A percentile compares a stretch with the other conserved stretches of the same genome.
Evolutionary conservation across 805 yeast genomes (phyloP).

Genomic region (Teunomyces cretensis): DNA sequence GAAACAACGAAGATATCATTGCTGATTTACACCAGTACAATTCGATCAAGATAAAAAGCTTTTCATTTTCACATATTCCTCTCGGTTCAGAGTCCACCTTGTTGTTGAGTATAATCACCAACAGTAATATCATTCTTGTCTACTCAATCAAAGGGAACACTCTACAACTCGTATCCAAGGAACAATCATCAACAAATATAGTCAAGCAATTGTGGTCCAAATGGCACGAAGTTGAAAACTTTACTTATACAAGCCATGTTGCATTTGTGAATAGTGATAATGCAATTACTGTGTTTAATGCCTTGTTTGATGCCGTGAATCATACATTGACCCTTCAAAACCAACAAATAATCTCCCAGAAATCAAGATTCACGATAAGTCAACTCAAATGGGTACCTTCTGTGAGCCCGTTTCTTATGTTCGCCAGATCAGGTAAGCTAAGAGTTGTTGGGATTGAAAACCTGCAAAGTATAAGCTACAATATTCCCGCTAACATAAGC

Average conservation of each 20-base stretch:
- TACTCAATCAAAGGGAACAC: slow-evolving; percentile 9
- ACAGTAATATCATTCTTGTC: slow-evolving; percentile 14
- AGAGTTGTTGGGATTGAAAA: background rate
- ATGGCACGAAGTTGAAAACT: background rate
- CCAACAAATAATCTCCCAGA: background rate
- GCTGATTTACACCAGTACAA: slow-evolving; percentile 19
- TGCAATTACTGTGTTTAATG: slow-evolving; percentile 5
- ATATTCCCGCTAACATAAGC: background rate
- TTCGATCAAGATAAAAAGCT: slow-evolving; percentile 26
- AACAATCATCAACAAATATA: background rate
- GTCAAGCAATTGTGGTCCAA: slow-evolving; percentile 19
- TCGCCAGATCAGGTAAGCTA: slow-evolving; percentile 9
- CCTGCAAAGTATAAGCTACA: background rate
- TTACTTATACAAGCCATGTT: slow-evolving; percentile 5
- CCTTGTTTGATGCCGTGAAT: slow-evolving; percentile 1
- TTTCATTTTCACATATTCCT: slow-evolving; percentile 20
- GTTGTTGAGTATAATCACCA: slow-evolving; percentile 14
- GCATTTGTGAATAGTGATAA: slow-evolving; percentile 17
- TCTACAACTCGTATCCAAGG: background rate
- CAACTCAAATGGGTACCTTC: slow-evolving; percentile 9
- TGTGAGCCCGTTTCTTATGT: background rate
- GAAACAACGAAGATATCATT: slow-evolving; percentile 18
- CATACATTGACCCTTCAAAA: background rate
- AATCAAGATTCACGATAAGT: slow-evolving; percentile 8
- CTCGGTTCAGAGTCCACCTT: slow-evolving; percentile 7